These are phyloP conservation scores for Pichia gijzeniarum DNA, from an alignment of 805 yeast genomes.

Conservation along the genomic window DNA sequence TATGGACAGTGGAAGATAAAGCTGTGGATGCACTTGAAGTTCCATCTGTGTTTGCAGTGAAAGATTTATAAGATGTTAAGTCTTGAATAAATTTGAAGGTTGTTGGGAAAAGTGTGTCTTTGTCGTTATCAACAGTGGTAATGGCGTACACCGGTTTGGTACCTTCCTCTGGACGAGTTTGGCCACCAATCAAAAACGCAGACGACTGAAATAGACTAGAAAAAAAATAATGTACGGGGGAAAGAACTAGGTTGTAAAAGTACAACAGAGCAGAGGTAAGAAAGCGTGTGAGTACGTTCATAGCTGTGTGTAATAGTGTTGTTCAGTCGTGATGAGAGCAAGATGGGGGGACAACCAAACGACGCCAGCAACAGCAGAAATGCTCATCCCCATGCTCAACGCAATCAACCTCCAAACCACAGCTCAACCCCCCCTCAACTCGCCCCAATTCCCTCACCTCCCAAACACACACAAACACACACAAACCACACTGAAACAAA, in stretches of 20 bases:
- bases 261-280: neutral
- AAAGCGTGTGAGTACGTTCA: neutral
- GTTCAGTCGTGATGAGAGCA: neutral
- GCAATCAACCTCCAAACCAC: too few species aligned
- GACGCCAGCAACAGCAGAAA: too few species aligned
- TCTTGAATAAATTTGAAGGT: neutral
- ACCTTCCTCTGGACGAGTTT: neutral
- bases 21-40: too few species aligned
- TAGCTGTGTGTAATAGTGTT: neutral
- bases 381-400: too few species aligned
- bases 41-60: too few species aligned
- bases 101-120: slow-evolving; percentile 3
- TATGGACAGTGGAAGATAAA: too few species aligned
- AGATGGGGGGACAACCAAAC: too few species aligned
- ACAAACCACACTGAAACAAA: neutral
- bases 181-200: neutral
- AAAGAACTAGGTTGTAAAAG: neutral
- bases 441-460: too few species aligned
- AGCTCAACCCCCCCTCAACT: too few species aligned
- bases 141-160: neutral
- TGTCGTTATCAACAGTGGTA: neutral
- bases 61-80: neutral
- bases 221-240: neutral
- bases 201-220: slow-evolving; percentile 3
- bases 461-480: too few species aligned